A percentile compares a stretch with the other conserved stretches of the same genome.
Evolutionary conservation across 345 rosid genomes (phyloP).

Genomic region (Aquilaria sinensis): DNA sequence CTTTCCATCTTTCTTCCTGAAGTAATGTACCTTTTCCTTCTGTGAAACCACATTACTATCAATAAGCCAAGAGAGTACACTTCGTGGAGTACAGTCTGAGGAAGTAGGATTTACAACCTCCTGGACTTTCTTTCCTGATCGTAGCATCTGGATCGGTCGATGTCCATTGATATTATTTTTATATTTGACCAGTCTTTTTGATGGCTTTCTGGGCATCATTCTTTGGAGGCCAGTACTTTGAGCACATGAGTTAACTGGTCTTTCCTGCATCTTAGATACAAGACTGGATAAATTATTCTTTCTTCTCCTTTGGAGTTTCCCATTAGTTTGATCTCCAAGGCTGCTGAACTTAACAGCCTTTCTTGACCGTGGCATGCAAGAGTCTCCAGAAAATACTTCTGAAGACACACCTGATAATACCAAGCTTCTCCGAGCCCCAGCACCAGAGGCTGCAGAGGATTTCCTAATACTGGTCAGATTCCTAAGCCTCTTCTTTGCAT

Average conservation of each 20-base stretch:
- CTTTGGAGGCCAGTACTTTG: constrained; percentile 6
- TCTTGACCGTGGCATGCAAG: neutral
- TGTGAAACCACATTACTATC: constrained; percentile 53
- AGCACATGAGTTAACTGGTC: constrained; percentile 12
- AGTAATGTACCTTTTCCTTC: constrained; percentile 47
- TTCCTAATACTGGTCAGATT: constrained; percentile 8
- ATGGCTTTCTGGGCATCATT: constrained; percentile 9
- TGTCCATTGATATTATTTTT: constrained; percentile 10
- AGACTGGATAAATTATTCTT: constrained; percentile 11
- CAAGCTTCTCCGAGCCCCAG: constrained; percentile 8
- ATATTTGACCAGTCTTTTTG: neutral
- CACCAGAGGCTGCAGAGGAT: constrained; percentile 2
- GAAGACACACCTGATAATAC: constrained; percentile 3
- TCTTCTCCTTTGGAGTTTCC: constrained; percentile 20
- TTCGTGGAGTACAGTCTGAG: constrained; percentile 36
- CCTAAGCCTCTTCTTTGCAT: constrained; percentile 8
- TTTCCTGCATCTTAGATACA: constrained; percentile 9
- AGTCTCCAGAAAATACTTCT: neutral
- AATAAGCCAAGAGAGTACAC: constrained; percentile 67
- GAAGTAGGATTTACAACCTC: constrained; percentile 25
- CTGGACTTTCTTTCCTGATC: constrained; percentile 50
- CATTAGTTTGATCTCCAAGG: constrained; percentile 12
- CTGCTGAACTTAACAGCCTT: neutral
- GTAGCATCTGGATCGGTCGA: constrained; percentile 17
- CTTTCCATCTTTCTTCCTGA: constrained; percentile 17